Conservation (phyloP, 179 eudicot genomes). For the Spinacia oleracea region DNA sequence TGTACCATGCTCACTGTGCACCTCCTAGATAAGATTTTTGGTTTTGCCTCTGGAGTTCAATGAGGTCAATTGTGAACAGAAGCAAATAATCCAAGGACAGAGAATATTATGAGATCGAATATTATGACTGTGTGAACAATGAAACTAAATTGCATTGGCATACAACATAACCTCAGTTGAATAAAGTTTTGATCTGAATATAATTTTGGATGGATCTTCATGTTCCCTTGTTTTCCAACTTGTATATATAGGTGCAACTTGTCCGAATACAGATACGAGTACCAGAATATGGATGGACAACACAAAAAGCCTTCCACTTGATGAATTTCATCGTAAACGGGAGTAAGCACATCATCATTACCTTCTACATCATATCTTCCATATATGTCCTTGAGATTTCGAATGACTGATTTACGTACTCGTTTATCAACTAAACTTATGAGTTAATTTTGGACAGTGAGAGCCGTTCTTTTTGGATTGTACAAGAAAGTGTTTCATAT, state of each 20-base stretch:
- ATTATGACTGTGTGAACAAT: no score
- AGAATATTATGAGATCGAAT: no score
- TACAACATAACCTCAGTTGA: not conserved
- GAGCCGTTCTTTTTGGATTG: constrained; percentile 61
- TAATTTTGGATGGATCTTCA: no score
- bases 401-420: not conserved
- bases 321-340: constrained; percentile 73
- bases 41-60: no score
- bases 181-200: not conserved
- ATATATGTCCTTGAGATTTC: not conserved
- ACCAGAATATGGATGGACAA: constrained; percentile 77
- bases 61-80: no score
- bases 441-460: constrained; percentile 39
- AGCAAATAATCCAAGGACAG: no score
- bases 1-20: no score
- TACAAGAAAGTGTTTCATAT: constrained; percentile 45
- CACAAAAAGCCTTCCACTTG: constrained; percentile 74
- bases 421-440: not conserved
- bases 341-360: constrained; percentile 42
- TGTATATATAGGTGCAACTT: constrained; percentile 60
- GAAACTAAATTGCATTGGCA: not conserved
- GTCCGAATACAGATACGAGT: constrained; percentile 60
- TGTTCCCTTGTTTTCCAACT: not conserved
- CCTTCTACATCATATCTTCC: not conserved
- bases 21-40: no score